Evolutionary conservation across 306 rosid species (phyloP), one percentile per base, ranked within the genome.

Genomic region (Mimosa bimucronata): DNA sequence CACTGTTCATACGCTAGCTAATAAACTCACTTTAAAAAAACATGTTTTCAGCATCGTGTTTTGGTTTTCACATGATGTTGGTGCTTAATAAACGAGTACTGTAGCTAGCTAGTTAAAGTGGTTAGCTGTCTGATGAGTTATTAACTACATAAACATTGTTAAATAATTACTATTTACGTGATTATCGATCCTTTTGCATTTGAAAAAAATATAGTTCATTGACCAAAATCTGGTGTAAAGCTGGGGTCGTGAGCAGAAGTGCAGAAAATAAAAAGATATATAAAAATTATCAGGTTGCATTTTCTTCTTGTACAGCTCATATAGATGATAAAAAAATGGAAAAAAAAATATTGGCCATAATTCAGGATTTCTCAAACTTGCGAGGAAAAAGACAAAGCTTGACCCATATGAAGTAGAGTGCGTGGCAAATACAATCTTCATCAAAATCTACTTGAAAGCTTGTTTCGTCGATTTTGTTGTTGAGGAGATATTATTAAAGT

Each of bases 261-360:
- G 52, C 74, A 81, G 70, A 73, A 28, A 62, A 80, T 34, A 5
- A 71, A 64, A n/a, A 9, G 26, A 82, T 48, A 28, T 48, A 28
- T 19, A 73, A 65, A 42, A 78, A 30, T 48, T 16, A 62, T 15
- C n/a, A 40, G 48, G 75, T 74, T 68, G 80, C n/a, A n/a, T n/a
- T n/a, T n/a, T 4, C 80, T 28, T 48, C 28, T 62, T 37, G 76
- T 71, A 70, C 87, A 84, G 71, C 66, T 79, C 77, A 79, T 41
- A 75, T 80, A 75, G 50, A 9, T 48, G 58, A 23, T 31, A 73
- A 16, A 61, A 61, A 53, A 74, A 45, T 28, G 72, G 4, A 26
- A 29, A 38, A 5, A 52, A 5, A n/a, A n/a, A n/a, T n/a, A 74
- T 61, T 68, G 70, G 48, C 57, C 80, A 68, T 23, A 31, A 31